Evolutionary conservation across 1,139 yeast genomes (phyloP), one percentile per base, ranked within the genome.

Genomic region (Hemisphaericaspora lyxosophila): DNA sequence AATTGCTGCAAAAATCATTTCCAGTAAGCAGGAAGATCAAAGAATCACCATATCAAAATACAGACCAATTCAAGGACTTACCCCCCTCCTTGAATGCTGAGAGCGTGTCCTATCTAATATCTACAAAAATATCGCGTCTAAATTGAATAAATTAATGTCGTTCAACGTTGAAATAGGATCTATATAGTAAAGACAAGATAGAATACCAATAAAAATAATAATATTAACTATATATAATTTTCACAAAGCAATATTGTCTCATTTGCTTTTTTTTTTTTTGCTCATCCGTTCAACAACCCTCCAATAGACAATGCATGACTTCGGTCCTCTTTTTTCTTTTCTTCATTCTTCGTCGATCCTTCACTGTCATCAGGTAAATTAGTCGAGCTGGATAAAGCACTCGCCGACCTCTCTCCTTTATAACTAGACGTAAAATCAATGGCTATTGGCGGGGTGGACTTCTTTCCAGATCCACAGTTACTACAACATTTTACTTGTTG

Each of bases 351-450:
- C 12, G 9, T 19, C n/a, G 27, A 11, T 14, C n/a, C 40, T 26
- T 49, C 45, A 24, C 47, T 47, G 7, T 34, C 34, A 11, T 36
- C 39, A 14, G 35, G 14, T 5, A 22, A 7, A 13, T 32, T 35
- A 1, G 7, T 18, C 5, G 31, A 4, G 9, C 20, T n/a, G 4
- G 11, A 19, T 7, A 20, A 6, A 9, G 23, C 24, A 29, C 18
- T 26, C 4, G 20, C 31, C 7, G 25, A 17, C 18, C 12, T 25
- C 7, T 26, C 37, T 17, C 24, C 7, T 27, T 48, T 47, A 45
- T 44, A 56, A 13, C 60, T 44, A 15, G 59, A 43, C n/a, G 69
- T 61, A 41, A 63, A 62, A 38, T 63, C 67, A 16, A 63, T 53
- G 4, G 67, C 64, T 31, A 64, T 37, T 1, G 64, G 58, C 1